A percentile compares a stretch with the other conserved stretches of the same genome.
phyloP scores from a whole-genome alignment of 2,329 filamentous ascomycete species.

The Xylariomycetidae sp. region DNA sequence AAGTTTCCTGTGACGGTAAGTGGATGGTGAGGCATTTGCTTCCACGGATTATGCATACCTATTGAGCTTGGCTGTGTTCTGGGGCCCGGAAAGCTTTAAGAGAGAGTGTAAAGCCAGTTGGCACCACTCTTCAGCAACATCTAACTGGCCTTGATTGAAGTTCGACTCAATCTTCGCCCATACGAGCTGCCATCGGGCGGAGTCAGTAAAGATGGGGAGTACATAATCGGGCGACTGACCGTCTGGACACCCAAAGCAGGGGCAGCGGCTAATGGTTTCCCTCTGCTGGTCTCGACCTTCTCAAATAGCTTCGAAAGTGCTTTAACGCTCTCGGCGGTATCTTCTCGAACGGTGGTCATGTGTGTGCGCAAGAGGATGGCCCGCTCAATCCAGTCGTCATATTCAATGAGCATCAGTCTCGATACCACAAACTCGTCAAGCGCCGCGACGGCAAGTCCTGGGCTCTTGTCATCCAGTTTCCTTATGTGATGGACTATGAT shows the following conservation, averaged over 20 bases:
- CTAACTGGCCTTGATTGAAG: conserved; percentile 46
- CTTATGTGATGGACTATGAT: conserved; percentile 62
- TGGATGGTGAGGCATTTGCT: too few species aligned
- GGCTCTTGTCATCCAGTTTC: conserved; percentile 52
- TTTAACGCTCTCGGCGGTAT: conserved; percentile 27
- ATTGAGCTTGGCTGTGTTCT: conserved; percentile 62
- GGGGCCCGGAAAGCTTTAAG: conserved; percentile 58
- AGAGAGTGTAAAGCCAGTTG: conserved; percentile 58
- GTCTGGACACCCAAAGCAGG: conserved; percentile 64
- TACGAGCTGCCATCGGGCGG: conserved; percentile 39
- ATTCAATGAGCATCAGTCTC: conserved; percentile 41
- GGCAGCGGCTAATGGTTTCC: conserved; percentile 46
- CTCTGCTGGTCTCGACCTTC: conserved; percentile 36
- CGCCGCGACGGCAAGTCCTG: conserved; percentile 39
- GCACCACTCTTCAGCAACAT: conserved; percentile 64
- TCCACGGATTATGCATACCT: conserved; percentile 42
- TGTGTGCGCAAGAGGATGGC: conserved; percentile 62
- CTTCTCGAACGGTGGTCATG: conserved; percentile 49
- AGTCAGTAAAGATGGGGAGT: neutral
- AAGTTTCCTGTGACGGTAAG: conserved; percentile 51
- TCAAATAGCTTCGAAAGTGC: conserved; percentile 19
- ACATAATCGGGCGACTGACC: conserved; percentile 32
- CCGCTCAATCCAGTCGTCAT: conserved; percentile 62
- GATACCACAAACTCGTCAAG: conserved; percentile 59
- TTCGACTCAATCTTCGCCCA: conserved; percentile 71